Conservation (phyloP, 2,329 filamentous ascomycete genomes). For the Colletotrichum salicis region DNA sequence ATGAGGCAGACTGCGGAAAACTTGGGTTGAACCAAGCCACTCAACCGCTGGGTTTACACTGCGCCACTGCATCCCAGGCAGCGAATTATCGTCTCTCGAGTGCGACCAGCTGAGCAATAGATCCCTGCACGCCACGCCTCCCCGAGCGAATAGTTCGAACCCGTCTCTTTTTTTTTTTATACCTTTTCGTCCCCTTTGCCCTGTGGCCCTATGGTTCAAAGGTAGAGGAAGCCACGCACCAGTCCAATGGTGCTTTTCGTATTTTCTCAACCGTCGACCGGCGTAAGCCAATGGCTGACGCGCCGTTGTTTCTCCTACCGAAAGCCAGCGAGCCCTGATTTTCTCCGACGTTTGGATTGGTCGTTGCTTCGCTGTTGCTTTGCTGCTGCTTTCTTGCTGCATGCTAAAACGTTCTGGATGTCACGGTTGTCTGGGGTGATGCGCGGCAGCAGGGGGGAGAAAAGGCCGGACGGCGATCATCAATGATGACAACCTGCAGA, state of each 20-base stretch:
- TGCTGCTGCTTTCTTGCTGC: slow-evolving; percentile 19
- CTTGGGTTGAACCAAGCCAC: slow-evolving; percentile 34
- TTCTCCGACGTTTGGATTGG: neutral
- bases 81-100: slow-evolving; percentile 22
- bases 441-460: slow-evolving; percentile 23
- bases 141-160: slow-evolving; percentile 29
- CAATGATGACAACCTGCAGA: slow-evolving; percentile 34
- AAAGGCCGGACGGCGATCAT: slow-evolving; percentile 11
- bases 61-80: slow-evolving; percentile 31
- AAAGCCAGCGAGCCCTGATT: slow-evolving; percentile 14
- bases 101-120: slow-evolving; percentile 29
- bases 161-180: slow-evolving; percentile 7
- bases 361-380: neutral
- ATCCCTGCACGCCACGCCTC: slow-evolving; percentile 35
- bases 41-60: slow-evolving; percentile 27
- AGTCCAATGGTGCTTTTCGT: neutral
- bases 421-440: slow-evolving; percentile 34
- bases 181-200: slow-evolving; percentile 10
- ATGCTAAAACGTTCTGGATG: slow-evolving; percentile 1
- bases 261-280: neutral
- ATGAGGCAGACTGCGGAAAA: slow-evolving; percentile 18
- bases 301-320: slow-evolving; percentile 3
- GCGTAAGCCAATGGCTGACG: slow-evolving; percentile 3
- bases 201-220: neutral
- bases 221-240: neutral